Percentiles rank a stretch among this genome's conserved stretches.
phyloP scores from a whole-genome alignment of 129 eudicot species.

The Escallonia herrerae region DNA sequence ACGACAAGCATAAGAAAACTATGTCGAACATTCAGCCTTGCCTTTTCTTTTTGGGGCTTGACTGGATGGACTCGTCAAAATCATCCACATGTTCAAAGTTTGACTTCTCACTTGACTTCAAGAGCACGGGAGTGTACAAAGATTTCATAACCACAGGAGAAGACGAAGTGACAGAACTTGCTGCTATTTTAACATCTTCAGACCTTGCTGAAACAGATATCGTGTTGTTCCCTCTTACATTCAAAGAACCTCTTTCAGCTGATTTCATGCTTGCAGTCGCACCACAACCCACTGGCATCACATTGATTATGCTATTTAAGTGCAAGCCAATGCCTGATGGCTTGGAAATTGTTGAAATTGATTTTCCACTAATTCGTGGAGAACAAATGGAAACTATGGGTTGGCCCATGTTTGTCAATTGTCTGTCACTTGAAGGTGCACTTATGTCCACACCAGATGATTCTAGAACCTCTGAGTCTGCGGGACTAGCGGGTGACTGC shows the following conservation, averaged over 20 bases:
- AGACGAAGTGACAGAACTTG: constrained; percentile 14
- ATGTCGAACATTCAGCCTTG: constrained; percentile 5
- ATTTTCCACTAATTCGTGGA: constrained; percentile 23
- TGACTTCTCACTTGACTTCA: constrained; percentile 23
- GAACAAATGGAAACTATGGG: background rate
- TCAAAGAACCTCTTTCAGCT: constrained; percentile 18
- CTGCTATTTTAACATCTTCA: constrained; percentile 19
- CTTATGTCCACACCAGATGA: constrained; percentile 18
- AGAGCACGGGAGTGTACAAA: constrained; percentile 2
- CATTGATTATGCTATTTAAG: constrained; percentile 59
- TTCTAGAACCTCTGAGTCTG: constrained; percentile 19
- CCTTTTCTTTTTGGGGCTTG: constrained; percentile 61
- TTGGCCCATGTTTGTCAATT: constrained; percentile 7
- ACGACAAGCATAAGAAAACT: background rate
- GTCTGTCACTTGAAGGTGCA: constrained; percentile 8
- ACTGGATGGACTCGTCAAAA: constrained; percentile 14
- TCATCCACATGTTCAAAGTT: constrained; percentile 20
- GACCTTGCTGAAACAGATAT: constrained; percentile 24
- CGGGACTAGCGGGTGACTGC: constrained; percentile 3
- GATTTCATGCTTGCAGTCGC: constrained; percentile 22
- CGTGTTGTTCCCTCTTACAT: constrained; percentile 20
- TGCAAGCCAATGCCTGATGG: constrained; percentile 87
- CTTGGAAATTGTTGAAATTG: constrained; percentile 35
- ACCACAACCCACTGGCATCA: constrained; percentile 29
- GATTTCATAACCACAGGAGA: constrained; percentile 19